These are phyloP conservation scores for Ophiostoma pallidulum DNA, from an alignment of 2,329 filamentous ascomycete species.

Conservation along the genomic window DNA sequence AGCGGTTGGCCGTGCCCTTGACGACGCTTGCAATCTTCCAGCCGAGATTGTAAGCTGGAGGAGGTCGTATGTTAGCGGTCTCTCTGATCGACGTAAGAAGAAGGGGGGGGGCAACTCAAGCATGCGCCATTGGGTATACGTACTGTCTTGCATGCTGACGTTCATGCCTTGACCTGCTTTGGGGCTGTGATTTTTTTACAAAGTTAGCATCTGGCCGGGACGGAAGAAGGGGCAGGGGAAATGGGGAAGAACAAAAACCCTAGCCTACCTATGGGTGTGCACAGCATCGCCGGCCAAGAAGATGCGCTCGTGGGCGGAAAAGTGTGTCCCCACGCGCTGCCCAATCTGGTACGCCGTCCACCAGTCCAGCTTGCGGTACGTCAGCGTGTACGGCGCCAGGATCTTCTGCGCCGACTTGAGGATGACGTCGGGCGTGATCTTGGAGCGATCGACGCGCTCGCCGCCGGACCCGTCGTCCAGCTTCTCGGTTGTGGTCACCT, in stretches of 20 bases:
- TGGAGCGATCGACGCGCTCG: constrained; percentile 44
- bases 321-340: constrained; percentile 41
- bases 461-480: constrained; percentile 25
- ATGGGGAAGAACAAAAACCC: too few species aligned
- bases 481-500: too few species aligned
- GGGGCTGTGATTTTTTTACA: too few species aligned
- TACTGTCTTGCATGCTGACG: constrained; percentile 56
- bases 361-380: constrained; percentile 45
- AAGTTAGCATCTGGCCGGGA: too few species aligned
- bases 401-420: constrained; percentile 55
- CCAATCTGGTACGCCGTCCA: constrained; percentile 49
- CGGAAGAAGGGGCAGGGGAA: too few species aligned
- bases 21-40: constrained; percentile 45
- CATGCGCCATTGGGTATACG: not conserved
- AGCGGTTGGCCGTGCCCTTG: constrained; percentile 33
- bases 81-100: too few species aligned
- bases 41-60: constrained; percentile 38
- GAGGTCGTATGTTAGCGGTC: too few species aligned
- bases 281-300: constrained; percentile 45
- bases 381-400: constrained; percentile 56
- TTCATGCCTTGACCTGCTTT: constrained; percentile 68
- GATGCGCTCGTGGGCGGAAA: constrained; percentile 39
- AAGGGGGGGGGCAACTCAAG: too few species aligned
- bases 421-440: constrained; percentile 55
- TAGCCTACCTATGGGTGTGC: too few species aligned